Percentiles rank a stretch among this genome's conserved stretches.
Evolutionary conservation across 441 rosid genomes (phyloP).

Genomic region (Mallotus repandus): DNA sequence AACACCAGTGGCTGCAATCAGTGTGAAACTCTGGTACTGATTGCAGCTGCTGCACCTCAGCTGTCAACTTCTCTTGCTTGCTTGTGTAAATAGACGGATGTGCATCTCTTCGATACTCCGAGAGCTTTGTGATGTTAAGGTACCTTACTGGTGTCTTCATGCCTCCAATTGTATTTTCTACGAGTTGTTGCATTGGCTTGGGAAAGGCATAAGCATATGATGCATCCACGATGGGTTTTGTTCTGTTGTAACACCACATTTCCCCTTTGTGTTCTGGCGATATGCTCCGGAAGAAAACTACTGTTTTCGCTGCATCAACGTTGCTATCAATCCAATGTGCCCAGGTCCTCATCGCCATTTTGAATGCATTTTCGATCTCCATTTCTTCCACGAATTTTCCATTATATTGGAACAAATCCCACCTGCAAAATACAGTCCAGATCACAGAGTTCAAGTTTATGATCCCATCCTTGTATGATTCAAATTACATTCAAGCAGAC

Average conservation of each 20-base stretch:
- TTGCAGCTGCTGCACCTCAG: conserved; percentile 22
- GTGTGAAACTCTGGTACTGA: conserved; percentile 48
- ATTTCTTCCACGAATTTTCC: conserved; percentile 31
- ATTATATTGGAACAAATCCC: conserved; percentile 39
- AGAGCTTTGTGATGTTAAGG: conserved; percentile 60
- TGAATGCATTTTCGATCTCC: conserved; percentile 43
- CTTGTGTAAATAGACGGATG: conserved; percentile 66
- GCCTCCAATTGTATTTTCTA: conserved; percentile 35
- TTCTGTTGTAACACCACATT: conserved; percentile 40
- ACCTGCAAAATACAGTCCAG: conserved; percentile 39
- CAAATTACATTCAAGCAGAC: neutral
- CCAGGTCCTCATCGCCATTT: conserved; percentile 55
- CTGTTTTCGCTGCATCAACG: conserved; percentile 43
- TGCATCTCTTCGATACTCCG: conserved; percentile 62
- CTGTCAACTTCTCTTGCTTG: conserved; percentile 37
- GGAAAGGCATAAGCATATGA: conserved; percentile 34
- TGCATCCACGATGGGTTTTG: conserved; percentile 43
- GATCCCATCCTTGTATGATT: neutral
- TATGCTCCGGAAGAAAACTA: conserved; percentile 60
- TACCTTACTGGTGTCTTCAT: conserved; percentile 60
- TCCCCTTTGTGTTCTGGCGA: conserved; percentile 39
- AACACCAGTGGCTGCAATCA: conserved; percentile 93
- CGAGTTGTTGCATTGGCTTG: conserved; percentile 38
- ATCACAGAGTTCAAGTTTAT: neutral
- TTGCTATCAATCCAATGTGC: conserved; percentile 60